phyloP scores from a whole-genome alignment of 345 rosid genomes.

The Eucalyptus grandis region DNA sequence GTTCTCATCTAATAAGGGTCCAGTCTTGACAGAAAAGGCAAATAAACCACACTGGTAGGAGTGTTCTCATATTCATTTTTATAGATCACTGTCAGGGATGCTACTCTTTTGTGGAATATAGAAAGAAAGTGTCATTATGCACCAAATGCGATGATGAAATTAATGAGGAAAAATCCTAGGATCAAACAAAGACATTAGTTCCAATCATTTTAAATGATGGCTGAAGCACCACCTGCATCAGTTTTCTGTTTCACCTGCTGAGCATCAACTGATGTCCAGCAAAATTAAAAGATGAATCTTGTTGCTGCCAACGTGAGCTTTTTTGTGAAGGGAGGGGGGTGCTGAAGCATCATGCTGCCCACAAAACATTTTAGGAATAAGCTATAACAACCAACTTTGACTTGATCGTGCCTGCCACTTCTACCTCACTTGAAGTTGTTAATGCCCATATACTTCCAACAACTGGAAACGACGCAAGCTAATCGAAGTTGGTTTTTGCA shows the following conservation, averaged over 20 bases:
- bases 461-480: neutral
- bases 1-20: neutral
- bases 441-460: neutral
- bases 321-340: neutral
- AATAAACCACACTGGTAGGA: neutral
- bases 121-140: neutral
- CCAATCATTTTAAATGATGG: neutral
- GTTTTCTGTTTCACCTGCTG: neutral
- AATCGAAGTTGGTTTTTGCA: neutral
- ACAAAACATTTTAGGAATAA: neutral
- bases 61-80: neutral
- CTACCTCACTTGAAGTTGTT: neutral
- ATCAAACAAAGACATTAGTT: neutral
- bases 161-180: neutral
- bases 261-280: neutral
- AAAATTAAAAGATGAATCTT: neutral
- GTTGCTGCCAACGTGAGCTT: neutral
- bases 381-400: neutral
- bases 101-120: neutral
- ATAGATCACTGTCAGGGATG: neutral
- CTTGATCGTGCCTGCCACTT: neutral
- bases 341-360: neutral
- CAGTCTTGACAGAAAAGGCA: neutral
- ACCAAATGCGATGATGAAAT: neutral
- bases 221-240: neutral